A percentile compares a stretch with the other conserved stretches of the same genome.
Conservation (phyloP, 192 early-diverging fungal species). For the Backusella mclennaniae region DNA sequence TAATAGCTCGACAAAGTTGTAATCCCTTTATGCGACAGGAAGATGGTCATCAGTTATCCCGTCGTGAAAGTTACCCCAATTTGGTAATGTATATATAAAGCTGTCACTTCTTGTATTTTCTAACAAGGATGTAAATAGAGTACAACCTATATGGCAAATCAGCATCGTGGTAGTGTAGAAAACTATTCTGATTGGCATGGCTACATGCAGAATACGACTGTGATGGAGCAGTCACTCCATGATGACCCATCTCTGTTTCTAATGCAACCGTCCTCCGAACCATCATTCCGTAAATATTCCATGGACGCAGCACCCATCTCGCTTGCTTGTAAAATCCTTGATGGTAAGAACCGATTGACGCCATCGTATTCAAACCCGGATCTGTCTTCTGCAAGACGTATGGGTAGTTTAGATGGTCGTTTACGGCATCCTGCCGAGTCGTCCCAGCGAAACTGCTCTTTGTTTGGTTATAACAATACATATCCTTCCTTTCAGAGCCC, state of each 20-base stretch:
- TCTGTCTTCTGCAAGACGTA: constrained; percentile 12
- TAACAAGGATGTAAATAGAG: neutral
- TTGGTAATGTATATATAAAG: neutral
- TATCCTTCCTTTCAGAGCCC: neutral
- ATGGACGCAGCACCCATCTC: neutral
- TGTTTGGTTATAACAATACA: neutral
- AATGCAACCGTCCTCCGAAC: constrained; percentile 15
- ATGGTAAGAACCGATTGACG: constrained; percentile 8
- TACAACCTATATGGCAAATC: constrained; percentile 6
- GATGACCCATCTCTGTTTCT: constrained; percentile 17
- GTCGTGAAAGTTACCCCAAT: constrained; percentile 14
- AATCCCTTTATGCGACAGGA: constrained; percentile 11
- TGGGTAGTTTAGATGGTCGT: neutral
- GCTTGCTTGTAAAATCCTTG: neutral
- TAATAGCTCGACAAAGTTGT: neutral
- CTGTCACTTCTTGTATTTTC: neutral
- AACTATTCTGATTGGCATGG: constrained; percentile 15
- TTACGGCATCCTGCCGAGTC: neutral
- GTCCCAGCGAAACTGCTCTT: neutral
- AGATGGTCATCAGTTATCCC: constrained; percentile 7
- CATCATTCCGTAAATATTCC: constrained; percentile 1
- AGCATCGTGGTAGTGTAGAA: neutral
- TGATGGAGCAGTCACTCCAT: neutral
- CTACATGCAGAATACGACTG: constrained; percentile 10
- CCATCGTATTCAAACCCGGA: constrained; percentile 16